Evolutionary conservation across 352 stramenopile species (phyloP).

Genomic region (Globisporangium alternatum): DNA sequence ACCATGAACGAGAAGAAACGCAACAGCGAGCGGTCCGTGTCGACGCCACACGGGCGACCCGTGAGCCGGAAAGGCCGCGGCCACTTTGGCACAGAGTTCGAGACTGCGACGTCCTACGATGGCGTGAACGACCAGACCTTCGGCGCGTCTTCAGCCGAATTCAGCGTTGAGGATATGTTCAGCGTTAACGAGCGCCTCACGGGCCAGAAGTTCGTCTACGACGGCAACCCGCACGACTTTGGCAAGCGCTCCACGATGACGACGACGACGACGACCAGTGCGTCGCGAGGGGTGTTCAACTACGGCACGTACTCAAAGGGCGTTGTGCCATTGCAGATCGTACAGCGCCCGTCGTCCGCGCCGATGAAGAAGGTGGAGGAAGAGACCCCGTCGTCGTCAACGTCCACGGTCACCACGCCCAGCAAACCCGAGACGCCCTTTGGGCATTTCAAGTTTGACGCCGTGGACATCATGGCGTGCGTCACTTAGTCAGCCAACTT

Average conservation of each 20-base stretch:
- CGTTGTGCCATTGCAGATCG: constrained; percentile 41
- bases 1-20: constrained; percentile 37
- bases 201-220: constrained; percentile 92
- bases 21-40: constrained; percentile 53
- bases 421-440: constrained; percentile 50
- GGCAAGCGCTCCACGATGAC: constrained; percentile 45
- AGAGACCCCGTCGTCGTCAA: constrained; percentile 25
- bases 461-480: constrained; percentile 86
- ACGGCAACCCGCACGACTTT: constrained; percentile 95
- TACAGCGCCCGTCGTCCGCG: constrained; percentile 35
- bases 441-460: constrained; percentile 77
- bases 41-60: constrained; percentile 57
- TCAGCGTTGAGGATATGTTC: constrained; percentile 96
- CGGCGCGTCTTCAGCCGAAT: constrained; percentile 60
- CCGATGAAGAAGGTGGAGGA: constrained; percentile 54
- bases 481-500: constrained; percentile 43
- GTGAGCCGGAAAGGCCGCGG: constrained; percentile 48
- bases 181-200: constrained; percentile 90
- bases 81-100: constrained; percentile 83
- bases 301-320: constrained; percentile 34
- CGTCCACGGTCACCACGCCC: constrained; percentile 8
- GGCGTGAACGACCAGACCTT: constrained; percentile 89
- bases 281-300: constrained; percentile 50
- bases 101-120: constrained; percentile 79
- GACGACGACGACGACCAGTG: constrained; percentile 3